A percentile compares a stretch with the other conserved stretches of the same genome.
These are phyloP conservation scores for Botrytis deweyae DNA, from an alignment of 2,329 filamentous ascomycete species.

Conservation along the genomic window DNA sequence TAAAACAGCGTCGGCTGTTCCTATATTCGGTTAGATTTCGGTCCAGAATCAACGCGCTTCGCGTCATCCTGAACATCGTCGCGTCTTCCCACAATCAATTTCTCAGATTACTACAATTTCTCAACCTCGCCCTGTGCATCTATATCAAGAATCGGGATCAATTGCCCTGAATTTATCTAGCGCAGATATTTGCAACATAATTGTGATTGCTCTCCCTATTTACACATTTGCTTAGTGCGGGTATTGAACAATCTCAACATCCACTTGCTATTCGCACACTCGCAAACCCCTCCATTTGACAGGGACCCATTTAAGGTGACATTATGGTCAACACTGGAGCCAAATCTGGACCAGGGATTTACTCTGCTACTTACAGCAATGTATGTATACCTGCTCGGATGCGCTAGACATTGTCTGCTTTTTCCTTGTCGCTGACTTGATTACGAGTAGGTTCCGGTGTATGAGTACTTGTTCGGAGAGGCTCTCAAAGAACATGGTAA, in stretches of 20 bases:
- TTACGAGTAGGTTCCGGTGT: slow-evolving; percentile 75
- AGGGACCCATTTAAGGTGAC: not conserved
- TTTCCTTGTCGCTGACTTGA: not conserved
- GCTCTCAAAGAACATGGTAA: slow-evolving; percentile 73
- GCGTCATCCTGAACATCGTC: slow-evolving; percentile 8
- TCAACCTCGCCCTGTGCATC: not conserved
- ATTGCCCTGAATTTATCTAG: not conserved
- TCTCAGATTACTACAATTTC: not conserved
- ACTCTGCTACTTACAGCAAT: slow-evolving; percentile 68
- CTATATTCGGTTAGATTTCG: not conserved
- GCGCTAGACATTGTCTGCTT: not conserved
- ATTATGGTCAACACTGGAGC: slow-evolving; percentile 39
- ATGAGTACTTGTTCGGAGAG: slow-evolving; percentile 82
- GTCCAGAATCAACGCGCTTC: slow-evolving; percentile 3
- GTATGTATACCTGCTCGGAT: slow-evolving; percentile 45
- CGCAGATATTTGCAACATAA: not conserved
- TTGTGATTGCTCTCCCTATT: not conserved
- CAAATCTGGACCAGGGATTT: slow-evolving; percentile 46
- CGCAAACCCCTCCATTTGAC: slow-evolving; percentile 3
- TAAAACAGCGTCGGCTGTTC: not conserved
- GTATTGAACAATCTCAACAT: not conserved
- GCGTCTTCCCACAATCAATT: slow-evolving; percentile 13
- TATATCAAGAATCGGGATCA: no score
- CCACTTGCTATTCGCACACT: not conserved
- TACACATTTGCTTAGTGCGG: not conserved